A percentile compares a stretch with the other conserved stretches of the same genome.
phyloP scores from a whole-genome alignment of 768 basidiomycete species.

The Rossbeevera mucosa region DNA sequence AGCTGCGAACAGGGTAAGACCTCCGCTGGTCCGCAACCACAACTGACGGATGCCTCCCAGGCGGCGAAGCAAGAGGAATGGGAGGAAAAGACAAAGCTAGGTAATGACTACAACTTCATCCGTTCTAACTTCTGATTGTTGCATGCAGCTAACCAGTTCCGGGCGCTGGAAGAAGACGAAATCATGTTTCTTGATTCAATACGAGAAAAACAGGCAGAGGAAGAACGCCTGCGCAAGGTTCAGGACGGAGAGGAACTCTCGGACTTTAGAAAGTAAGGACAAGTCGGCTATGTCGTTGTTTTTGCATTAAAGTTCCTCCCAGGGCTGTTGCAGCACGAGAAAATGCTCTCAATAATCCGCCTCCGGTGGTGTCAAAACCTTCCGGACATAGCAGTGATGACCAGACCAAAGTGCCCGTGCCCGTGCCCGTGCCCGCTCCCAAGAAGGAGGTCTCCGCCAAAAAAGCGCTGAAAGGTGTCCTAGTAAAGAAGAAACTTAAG shows the following conservation, averaged over 20 bases:
- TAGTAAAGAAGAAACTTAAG: conserved; percentile 74
- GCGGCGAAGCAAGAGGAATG: conserved; percentile 91
- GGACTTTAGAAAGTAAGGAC: conserved; percentile 68
- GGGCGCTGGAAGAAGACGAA: conserved; percentile 86
- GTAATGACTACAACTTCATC: conserved; percentile 16
- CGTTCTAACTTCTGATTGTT: conserved; percentile 6
- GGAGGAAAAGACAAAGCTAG: conserved; percentile 85
- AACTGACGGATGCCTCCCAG: conserved; percentile 34
- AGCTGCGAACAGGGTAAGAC: conserved; percentile 75
- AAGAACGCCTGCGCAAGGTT: conserved; percentile 70
- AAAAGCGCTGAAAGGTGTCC: conserved; percentile 68
- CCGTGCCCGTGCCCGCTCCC: conserved; percentile 23
- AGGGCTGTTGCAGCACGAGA: conserved; percentile 72
- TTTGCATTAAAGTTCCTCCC: conserved; percentile 12
- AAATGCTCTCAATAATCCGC: conserved; percentile 42
- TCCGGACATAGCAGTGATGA: conserved; percentile 29
- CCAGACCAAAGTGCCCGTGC: conserved; percentile 25
- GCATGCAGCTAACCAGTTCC: conserved; percentile 74
- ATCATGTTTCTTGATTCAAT: conserved; percentile 85
- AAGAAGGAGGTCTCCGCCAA: conserved; percentile 58
- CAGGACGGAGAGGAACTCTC: conserved; percentile 77
- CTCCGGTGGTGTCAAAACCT: conserved; percentile 28
- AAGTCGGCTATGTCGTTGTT: not conserved
- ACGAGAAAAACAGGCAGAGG: conserved; percentile 67
- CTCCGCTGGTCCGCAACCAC: not conserved